These are phyloP conservation scores for Primulina tabacum DNA, from an alignment of 257 asterid species.

Conservation along the genomic window DNA sequence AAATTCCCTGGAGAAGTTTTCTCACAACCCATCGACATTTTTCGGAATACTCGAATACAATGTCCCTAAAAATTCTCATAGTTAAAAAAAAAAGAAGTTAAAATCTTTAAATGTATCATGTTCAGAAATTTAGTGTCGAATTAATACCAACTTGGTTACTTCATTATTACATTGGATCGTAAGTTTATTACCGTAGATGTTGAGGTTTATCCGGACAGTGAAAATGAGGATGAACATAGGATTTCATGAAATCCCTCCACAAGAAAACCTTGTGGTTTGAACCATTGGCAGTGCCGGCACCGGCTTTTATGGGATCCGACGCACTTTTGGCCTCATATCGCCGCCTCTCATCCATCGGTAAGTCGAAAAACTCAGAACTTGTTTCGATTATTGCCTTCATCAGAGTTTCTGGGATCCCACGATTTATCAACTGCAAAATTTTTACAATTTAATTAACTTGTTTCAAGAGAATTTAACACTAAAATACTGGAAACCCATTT, in stretches of 20 bases:
- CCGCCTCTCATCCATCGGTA: constrained; percentile 27
- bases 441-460: too few relatives aligned
- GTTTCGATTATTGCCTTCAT: constrained; percentile 19
- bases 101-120: too few relatives aligned
- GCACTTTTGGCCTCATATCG: constrained; percentile 30
- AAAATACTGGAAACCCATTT: too few relatives aligned
- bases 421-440: constrained; percentile 24
- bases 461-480: too few relatives aligned
- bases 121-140: too few relatives aligned
- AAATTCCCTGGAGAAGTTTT: constrained; percentile 31
- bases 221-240: constrained; percentile 40
- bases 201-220: constrained; percentile 35
- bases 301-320: constrained; percentile 39
- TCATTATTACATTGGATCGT: too few relatives aligned
- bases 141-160: too few relatives aligned
- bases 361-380: constrained; percentile 29
- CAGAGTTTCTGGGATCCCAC: constrained; percentile 28
- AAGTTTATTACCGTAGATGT: constrained; percentile 15
- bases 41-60: constrained; percentile 28
- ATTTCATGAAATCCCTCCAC: constrained; percentile 45
- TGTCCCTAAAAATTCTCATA: constrained; percentile 18
- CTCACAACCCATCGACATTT: constrained; percentile 26
- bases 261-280: constrained; percentile 26
- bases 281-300: constrained; percentile 25
- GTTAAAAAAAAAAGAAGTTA: too few relatives aligned